Evolutionary conservation across 2,329 filamentous ascomycete species (phyloP).

Genomic region (Onygenales sp.): DNA sequence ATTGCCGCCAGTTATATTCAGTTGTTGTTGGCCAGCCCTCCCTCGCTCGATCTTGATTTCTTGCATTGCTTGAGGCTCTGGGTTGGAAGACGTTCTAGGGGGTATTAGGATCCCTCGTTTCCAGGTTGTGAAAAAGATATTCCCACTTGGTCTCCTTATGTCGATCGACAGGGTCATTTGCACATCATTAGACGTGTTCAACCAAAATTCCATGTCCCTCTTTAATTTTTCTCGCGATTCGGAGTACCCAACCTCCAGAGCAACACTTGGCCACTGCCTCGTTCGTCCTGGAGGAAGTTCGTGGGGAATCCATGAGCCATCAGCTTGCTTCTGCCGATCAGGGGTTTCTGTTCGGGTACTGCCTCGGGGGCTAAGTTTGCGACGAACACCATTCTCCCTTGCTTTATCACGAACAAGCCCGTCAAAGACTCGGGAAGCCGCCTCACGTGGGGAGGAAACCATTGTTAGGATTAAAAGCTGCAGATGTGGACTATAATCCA

Average conservation of each 20-base stretch:
- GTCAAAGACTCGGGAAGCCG: neutral
- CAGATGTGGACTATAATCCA: constrained; percentile 1
- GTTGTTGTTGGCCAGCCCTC: neutral
- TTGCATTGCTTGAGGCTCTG: constrained; percentile 1
- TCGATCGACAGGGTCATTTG: neutral
- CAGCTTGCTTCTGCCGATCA: neutral
- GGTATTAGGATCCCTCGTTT: neutral
- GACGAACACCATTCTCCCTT: neutral
- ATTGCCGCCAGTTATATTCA: neutral
- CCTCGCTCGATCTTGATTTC: neutral
- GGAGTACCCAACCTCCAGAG: constrained; percentile 1
- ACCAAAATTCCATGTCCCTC: constrained; percentile 3
- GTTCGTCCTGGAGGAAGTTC: neutral
- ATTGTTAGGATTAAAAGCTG: constrained; percentile 1
- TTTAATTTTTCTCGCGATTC: constrained; percentile 4
- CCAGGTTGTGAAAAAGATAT: constrained; percentile 1
- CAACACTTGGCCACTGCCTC: constrained; percentile 1
- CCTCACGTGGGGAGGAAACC: constrained; percentile 1
- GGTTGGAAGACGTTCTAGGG: neutral
- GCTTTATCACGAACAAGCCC: neutral
- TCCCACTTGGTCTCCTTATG: neutral
- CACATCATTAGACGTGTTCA: neutral
- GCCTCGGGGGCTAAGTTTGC: neutral
- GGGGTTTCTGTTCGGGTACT: neutral
- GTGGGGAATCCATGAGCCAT: constrained; percentile 1